phyloP scores from a whole-genome alignment of 345 rosid genomes.

The Gossypium turneri region DNA sequence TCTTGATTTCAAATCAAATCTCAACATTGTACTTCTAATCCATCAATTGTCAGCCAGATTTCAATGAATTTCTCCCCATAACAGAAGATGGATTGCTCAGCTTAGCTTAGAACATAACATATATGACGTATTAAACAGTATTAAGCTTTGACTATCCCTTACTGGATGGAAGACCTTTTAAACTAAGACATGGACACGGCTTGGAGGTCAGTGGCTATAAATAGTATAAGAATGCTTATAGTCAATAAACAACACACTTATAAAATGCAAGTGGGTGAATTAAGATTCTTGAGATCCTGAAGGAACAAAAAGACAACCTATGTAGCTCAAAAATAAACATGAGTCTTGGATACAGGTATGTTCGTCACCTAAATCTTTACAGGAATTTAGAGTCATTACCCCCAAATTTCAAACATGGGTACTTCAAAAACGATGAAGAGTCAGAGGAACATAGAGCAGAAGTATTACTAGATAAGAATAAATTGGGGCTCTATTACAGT shows the following conservation, averaged over 20 bases:
- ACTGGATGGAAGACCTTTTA: slow-evolving; percentile 8
- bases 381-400: not conserved
- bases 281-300: slow-evolving; percentile 2
- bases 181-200: not conserved
- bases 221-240: slow-evolving; percentile 8
- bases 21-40: slow-evolving; percentile 1
- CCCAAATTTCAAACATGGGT: not conserved
- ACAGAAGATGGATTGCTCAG: not conserved
- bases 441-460: not conserved
- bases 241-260: slow-evolving; percentile 10
- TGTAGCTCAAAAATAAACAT: not conserved
- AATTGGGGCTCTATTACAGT: not conserved
- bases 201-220: not conserved
- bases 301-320: not conserved
- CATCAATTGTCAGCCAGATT: not conserved
- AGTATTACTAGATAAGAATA: not conserved
- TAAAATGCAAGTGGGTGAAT: not conserved
- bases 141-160: slow-evolving; percentile 7
- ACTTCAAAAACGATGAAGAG: not conserved
- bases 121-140: slow-evolving; percentile 5
- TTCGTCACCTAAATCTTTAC: not conserved
- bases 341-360: not conserved
- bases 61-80: not conserved
- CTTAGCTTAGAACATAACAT: not conserved
- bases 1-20: not conserved